A percentile compares a stretch with the other conserved stretches of the same genome.
Conservation (phyloP, 768 basidiomycete species). For the Lepiota subincarnata region DNA sequence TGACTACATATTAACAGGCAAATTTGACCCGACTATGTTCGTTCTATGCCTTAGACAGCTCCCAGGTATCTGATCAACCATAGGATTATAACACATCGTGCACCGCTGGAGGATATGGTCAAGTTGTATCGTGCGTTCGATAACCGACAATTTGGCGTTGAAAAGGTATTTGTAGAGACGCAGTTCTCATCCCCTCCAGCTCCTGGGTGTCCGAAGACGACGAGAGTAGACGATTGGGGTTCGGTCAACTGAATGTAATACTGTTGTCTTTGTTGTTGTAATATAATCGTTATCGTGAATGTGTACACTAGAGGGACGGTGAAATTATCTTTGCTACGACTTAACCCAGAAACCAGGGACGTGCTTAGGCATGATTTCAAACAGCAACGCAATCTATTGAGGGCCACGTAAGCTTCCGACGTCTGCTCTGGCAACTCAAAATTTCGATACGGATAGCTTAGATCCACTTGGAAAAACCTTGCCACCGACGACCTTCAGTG, state of each 20-base stretch:
- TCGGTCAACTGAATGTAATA: neutral
- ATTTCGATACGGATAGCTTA: neutral
- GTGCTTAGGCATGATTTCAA: too few species aligned
- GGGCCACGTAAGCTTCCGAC: too few species aligned
- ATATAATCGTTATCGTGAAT: too few species aligned
- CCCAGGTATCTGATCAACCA: neutral
- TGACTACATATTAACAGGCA: constrained; percentile 57
- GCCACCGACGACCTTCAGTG: neutral
- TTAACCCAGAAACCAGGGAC: too few species aligned
- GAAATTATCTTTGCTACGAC: too few species aligned
- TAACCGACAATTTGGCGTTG: constrained; percentile 47
- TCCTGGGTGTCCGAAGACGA: constrained; percentile 47
- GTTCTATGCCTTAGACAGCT: constrained; percentile 14
- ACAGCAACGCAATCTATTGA: too few species aligned
- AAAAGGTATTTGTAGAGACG: constrained; percentile 77
- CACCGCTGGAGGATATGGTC: constrained; percentile 62
- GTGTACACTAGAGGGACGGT: too few species aligned
- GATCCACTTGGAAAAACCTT: neutral
- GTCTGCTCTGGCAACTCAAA: too few species aligned
- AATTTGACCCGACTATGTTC: constrained; percentile 62
- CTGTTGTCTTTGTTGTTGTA: neutral
- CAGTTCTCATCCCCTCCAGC: constrained; percentile 43
- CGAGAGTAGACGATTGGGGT: constrained; percentile 48
- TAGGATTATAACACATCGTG: constrained; percentile 53
- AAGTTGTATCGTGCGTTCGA: constrained; percentile 65